phyloP scores from a whole-genome alignment of 2,329 filamentous ascomycete species.

The Diaporthe vaccinii region DNA sequence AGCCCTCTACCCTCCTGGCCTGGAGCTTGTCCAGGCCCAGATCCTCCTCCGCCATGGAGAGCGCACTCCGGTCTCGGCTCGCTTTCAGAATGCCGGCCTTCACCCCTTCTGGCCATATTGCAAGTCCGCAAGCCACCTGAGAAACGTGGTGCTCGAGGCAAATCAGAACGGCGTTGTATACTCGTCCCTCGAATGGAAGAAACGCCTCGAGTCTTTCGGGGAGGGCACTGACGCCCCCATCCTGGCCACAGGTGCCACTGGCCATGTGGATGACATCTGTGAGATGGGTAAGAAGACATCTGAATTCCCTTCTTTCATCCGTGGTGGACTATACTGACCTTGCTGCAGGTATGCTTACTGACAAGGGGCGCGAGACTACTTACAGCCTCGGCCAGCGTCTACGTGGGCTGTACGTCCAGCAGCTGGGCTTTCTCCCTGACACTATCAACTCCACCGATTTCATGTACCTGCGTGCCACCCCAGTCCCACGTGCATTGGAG shows the following conservation, averaged over 20 bases:
- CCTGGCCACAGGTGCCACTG: constrained; percentile 75
- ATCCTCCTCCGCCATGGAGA: constrained; percentile 84
- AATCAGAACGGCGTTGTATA: constrained; percentile 53
- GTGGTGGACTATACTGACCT: neutral
- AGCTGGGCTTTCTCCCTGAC: constrained; percentile 77
- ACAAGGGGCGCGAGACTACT: constrained; percentile 80
- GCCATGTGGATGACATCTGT: constrained; percentile 85
- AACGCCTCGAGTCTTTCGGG: constrained; percentile 87
- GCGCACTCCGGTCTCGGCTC: constrained; percentile 87
- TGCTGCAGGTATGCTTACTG: constrained; percentile 74
- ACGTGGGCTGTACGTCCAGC: constrained; percentile 80
- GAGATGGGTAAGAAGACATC: constrained; percentile 61
- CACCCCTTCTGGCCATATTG: constrained; percentile 90
- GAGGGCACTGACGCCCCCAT: constrained; percentile 73
- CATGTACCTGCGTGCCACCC: constrained; percentile 81
- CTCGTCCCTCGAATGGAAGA: constrained; percentile 70
- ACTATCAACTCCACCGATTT: constrained; percentile 65
- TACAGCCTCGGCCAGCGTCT: constrained; percentile 77
- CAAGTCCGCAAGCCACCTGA: constrained; percentile 79
- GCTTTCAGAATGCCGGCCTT: constrained; percentile 85
- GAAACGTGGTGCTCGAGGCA: constrained; percentile 62
- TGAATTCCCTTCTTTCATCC: neutral
- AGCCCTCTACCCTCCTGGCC: constrained; percentile 81
- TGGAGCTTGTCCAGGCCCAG: constrained; percentile 92
- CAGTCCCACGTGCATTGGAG: constrained; percentile 81